A percentile compares a stretch with the other conserved stretches of the same genome.
Evolutionary conservation across 345 rosid genomes (phyloP).

Genomic region (Cardamine chenopodiifolia): DNA sequence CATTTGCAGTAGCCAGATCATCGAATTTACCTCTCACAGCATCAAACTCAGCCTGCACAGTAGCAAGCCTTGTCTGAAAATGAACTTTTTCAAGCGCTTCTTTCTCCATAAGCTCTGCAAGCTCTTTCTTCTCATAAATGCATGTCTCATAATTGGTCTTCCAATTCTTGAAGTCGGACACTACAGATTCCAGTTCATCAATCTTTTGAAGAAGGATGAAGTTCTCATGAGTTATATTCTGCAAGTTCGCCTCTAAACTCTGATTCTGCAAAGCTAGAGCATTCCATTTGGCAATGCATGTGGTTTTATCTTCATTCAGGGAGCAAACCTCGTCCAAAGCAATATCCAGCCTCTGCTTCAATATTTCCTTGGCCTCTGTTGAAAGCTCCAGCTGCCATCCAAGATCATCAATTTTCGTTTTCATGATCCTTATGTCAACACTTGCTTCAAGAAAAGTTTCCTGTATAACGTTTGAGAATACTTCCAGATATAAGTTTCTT

Average conservation of each 20-base stretch:
- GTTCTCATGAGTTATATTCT: conserved; percentile 58
- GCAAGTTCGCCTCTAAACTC: conserved; percentile 59
- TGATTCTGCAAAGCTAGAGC: conserved; percentile 63
- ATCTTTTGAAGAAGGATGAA: conserved; percentile 63
- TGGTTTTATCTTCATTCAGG: conserved; percentile 60
- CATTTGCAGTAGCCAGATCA: conserved; percentile 52
- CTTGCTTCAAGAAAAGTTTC: conserved; percentile 68
- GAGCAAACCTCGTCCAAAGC: conserved; percentile 67
- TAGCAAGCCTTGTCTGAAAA: conserved; percentile 52
- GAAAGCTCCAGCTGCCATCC: conserved; percentile 66
- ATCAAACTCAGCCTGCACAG: conserved; percentile 61
- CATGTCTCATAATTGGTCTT: conserved; percentile 61
- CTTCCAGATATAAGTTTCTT: conserved; percentile 69
- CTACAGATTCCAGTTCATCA: conserved; percentile 66
- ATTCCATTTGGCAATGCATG: conserved; percentile 60
- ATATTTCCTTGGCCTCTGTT: conserved; percentile 59
- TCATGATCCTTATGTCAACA: conserved; percentile 51
- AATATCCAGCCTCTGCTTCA: conserved; percentile 65
- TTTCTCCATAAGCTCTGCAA: conserved; percentile 61
- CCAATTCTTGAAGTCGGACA: conserved; percentile 54
- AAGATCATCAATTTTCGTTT: conserved; percentile 56
- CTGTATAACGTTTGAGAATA: conserved; percentile 68
- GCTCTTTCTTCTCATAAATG: conserved; percentile 62
- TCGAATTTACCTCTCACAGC: conserved; percentile 50
- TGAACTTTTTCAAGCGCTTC: conserved; percentile 54